Evolutionary conservation across 2,329 filamentous ascomycete species (phyloP), one percentile per base, ranked within the genome.

Genomic region (Phialocephala sp.): DNA sequence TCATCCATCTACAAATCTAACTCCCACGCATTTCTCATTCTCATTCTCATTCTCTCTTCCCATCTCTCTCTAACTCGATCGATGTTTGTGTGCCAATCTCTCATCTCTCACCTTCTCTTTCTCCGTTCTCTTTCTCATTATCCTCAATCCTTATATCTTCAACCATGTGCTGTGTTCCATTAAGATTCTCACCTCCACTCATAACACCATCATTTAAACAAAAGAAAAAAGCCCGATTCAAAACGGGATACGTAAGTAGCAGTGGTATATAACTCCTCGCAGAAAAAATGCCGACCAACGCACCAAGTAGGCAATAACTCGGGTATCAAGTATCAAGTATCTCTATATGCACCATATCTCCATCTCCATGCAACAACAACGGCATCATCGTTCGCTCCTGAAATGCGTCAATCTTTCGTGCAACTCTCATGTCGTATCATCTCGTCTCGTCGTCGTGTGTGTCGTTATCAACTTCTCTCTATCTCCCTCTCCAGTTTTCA

Each of bases 211-310:
- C 43, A 47, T 52, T 20, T 52, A 18, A 52, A 52, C 47, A 52
- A 52, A 52, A 27, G 47, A 52, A 52, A 52, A 14, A 27, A 8
- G 9, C 20, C 43, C n/a, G n/a, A 12, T 3, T 41, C 37, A 18
- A 41, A 18, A 2, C 15, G 11, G 15, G 9, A 14, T 32, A 32
- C 9, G 22, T 32, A 52, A 14, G 22, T 32, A 52, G 20, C 47
- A 52, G 15, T 52, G 47, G 47, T 52, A 52, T 52, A 52, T 24
- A 52, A 52, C 47, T 24, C 47, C 47, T 47, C 43, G 43, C 43
- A 47, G 43, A 47, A 47, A 47, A 20, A 41, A 12, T 41, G 11
- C 37, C 11, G 11, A 12, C 43, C 14, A 45, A 20, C n/a, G 8
- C 8, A 20, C 47, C 20, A 52, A 24, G 2, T 20, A 32, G 4